phyloP scores from a whole-genome alignment of 2,329 filamentous ascomycete genomes.

The Cladophialophora chaetospira region DNA sequence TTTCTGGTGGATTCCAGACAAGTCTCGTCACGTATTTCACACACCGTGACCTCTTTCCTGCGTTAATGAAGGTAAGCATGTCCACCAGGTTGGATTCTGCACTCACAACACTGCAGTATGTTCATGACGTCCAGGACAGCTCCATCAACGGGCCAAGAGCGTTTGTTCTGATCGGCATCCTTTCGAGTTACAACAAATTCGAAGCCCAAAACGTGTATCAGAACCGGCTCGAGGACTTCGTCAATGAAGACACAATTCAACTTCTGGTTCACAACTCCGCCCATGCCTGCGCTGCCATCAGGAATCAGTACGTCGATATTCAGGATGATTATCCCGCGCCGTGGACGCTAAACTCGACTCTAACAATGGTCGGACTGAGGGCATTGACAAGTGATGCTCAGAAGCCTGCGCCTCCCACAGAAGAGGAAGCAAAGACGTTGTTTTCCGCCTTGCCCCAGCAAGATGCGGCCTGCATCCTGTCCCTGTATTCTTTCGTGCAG shows the following conservation, averaged over 20 bases:
- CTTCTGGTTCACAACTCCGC: conserved; percentile 79
- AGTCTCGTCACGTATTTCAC: conserved; percentile 93
- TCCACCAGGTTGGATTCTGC: background rate
- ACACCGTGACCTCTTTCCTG: conserved; percentile 89
- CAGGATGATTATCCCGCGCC: conserved; percentile 88
- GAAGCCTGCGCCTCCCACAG: conserved; percentile 61
- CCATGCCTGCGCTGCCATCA: conserved; percentile 65
- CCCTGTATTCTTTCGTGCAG: conserved; percentile 89
- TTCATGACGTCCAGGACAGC: conserved; percentile 60
- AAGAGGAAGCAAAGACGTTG: conserved; percentile 78
- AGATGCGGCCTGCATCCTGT: conserved; percentile 77
- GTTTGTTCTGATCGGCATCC: conserved; percentile 78
- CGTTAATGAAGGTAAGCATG: conserved; percentile 79
- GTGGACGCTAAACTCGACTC: conserved; percentile 79
- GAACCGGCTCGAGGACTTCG: conserved; percentile 87
- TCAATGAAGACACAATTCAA: conserved; percentile 84
- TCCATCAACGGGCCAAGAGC: conserved; percentile 63
- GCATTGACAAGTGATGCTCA: conserved; percentile 70
- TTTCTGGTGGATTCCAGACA: conserved; percentile 93
- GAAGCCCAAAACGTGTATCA: conserved; percentile 97
- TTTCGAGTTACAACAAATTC: conserved; percentile 99
- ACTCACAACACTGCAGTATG: conserved; percentile 27
- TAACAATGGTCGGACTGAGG: conserved; percentile 83
- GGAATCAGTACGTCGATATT: conserved; percentile 78
- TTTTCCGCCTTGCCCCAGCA: conserved; percentile 79